Evolutionary conservation across 2,329 filamentous ascomycete species (phyloP), one percentile per base, ranked within the genome.

Genomic region (Teratosphaeria destructans): DNA sequence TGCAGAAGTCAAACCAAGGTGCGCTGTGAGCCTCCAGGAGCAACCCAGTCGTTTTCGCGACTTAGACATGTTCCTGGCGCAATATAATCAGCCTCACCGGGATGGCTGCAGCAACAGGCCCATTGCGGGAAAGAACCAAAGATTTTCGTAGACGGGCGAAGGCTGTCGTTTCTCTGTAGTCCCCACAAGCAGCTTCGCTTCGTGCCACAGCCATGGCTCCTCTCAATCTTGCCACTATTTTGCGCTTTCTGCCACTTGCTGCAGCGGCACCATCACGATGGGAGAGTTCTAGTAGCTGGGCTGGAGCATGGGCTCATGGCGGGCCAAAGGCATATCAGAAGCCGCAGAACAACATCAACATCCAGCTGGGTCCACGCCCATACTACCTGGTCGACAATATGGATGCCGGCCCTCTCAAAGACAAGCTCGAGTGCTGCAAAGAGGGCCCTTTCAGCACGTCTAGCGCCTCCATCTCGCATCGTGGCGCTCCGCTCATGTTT

Each of bases 321-420:
- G 29, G 29, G 29, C 43, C 43, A 5, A 49, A 52, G 7, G 32
- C 52, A 14, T 23, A 57, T 27, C 47, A 55, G 14, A 34, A 52
- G 27, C 23, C 19, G 23, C 32, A 29, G 37, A 55, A 14, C 35
- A 55, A 52, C 57, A 57, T 61, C 52, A 67, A 67, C 53, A 78
- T 87, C 61, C 80, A 85, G 57, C 75, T 87, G 3, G 85, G 84
- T 6, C 82, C 84, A 1, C 79, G 85, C 10, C 85, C 85, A 0
- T 85, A 83, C 72, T 88, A 81, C 71, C 78, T 88, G 6, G 74
- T 87, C 64, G 77, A 84, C 66, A 77, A 83, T 66, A 85, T 88
- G 82, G 81, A 81, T 35, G 79, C 82, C 2, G 76, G 82, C 11
- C 75, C 78, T 10, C 75, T 87, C 62, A 88, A 87, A 76, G 70